Evolutionary conservation across 768 basidiomycete genomes (phyloP), one percentile per base, ranked within the genome.

Genomic region (Boletus edulis): DNA sequence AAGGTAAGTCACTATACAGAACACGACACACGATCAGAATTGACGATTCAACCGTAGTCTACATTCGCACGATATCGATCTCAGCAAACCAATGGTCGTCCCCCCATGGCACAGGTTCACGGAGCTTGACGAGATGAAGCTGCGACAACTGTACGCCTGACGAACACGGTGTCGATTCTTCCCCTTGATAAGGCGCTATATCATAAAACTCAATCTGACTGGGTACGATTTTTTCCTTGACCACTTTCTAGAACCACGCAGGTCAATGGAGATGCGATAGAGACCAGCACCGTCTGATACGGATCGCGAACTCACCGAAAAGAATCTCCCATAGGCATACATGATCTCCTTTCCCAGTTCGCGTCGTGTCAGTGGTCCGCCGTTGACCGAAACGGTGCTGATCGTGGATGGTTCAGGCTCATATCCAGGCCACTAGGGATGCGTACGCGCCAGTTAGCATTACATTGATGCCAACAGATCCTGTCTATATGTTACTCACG

Each of bases 111-210:
- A 31, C 18, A 1, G 48, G 49, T 3, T 49, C 37, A 2, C 52
- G 47, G 12, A 54, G 14, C 7, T 44, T 18, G 29, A 57, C 32
- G 6, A 57, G 48, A 24, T 57, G 38, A 22, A 58, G 49, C 22
- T 58, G 44, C 15, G 20, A 11, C 3, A 54, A 31, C 1, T 46
- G 44, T 15, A 57, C 11, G 7, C 48, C 57, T 7, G n/a, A n/a
- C 32, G 39, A 46, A 18, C 38, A 40, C 1, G 31, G 11, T n/a
- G 49, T 15, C 10, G 39, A n/a, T 6, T 45, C 11, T 8, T 4
- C 8, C 3, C 44, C 44, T 46, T 53, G 56, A 39, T 58, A 24
- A 5, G 50, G 49, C 5, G 52, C 41, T 3, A 57, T 57, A 3
- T 50, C 29, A 18, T 29, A 50, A 12, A 12, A 31, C 11, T 24